These are phyloP conservation scores for Gryganskiella cystojenkinii DNA, from an alignment of 192 early-diverging fungal species.

Conservation along the genomic window DNA sequence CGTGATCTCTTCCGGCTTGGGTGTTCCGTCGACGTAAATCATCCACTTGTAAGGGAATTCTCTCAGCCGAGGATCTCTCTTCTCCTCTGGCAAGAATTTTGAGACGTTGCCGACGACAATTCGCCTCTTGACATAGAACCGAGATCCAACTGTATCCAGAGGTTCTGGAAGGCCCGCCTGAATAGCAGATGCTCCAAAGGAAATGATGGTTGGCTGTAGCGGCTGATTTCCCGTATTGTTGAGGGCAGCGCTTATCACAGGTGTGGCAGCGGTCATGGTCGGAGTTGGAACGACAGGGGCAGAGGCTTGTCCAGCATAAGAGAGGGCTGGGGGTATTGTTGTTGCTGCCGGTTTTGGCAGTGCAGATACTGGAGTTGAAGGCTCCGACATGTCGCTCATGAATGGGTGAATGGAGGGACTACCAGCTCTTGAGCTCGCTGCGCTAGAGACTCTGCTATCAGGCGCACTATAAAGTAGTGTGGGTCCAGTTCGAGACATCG, in stretches of 20 bases:
- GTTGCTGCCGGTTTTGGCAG: conserved; percentile 11
- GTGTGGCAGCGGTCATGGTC: not conserved
- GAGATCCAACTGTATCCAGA: conserved; percentile 64
- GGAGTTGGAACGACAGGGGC: conserved; percentile 21
- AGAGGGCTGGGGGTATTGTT: not conserved
- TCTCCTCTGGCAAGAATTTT: conserved; percentile 69
- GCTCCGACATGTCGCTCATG: conserved; percentile 36
- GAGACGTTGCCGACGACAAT: conserved; percentile 81
- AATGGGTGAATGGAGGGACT: conserved; percentile 40
- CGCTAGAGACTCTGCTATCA: conserved; percentile 31
- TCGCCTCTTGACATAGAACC: conserved; percentile 78
- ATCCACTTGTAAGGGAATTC: conserved; percentile 91
- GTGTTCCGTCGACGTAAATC: conserved; percentile 81
- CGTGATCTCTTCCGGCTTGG: conserved; percentile 56
- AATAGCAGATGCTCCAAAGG: conserved; percentile 42
- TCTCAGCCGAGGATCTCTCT: conserved; percentile 63
- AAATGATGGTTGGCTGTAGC: conserved; percentile 44
- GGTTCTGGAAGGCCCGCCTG: conserved; percentile 36
- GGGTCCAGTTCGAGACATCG: not conserved
- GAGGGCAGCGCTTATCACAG: not conserved
- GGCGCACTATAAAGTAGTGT: not conserved
- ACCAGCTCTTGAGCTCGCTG: conserved; percentile 33
- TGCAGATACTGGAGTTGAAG: conserved; percentile 21
- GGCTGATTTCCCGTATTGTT: not conserved
- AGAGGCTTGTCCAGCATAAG: not conserved